phyloP scores from a whole-genome alignment of 371 early-diverging fungal species.

The Mucor irregularis region DNA sequence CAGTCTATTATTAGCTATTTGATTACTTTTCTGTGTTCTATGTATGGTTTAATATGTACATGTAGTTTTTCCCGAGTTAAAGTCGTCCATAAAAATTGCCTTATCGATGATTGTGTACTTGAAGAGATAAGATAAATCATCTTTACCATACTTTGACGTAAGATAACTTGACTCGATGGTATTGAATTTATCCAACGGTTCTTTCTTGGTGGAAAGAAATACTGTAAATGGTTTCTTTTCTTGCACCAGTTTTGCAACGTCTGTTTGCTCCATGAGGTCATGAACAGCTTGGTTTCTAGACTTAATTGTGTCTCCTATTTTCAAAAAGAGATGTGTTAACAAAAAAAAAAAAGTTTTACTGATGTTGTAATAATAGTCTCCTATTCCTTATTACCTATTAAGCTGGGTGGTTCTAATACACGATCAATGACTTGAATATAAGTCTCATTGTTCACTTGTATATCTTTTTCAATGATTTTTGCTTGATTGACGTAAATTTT shows the following conservation, averaged over 20 bases:
- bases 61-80: slow-evolving; percentile 26
- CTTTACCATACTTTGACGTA: slow-evolving; percentile 31
- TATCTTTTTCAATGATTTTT: slow-evolving; percentile 38
- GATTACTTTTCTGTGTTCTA: no score
- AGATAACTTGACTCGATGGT: slow-evolving; percentile 43
- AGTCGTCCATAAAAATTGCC: slow-evolving; percentile 22
- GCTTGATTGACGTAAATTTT: slow-evolving; percentile 40
- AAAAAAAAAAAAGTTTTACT: neutral
- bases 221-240: slow-evolving; percentile 50
- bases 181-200: slow-evolving; percentile 37
- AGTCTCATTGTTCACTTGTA: slow-evolving; percentile 36
- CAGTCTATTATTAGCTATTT: neutral
- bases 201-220: slow-evolving; percentile 32
- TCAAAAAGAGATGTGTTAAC: neutral
- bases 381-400: slow-evolving; percentile 33
- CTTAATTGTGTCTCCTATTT: slow-evolving; percentile 18
- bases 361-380: neutral
- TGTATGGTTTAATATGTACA: slow-evolving; percentile 4
- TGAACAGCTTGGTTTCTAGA: slow-evolving; percentile 9
- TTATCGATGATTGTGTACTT: slow-evolving; percentile 25
- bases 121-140: slow-evolving; percentile 31
- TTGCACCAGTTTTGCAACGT: slow-evolving; percentile 14
- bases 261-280: slow-evolving; percentile 13
- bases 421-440: slow-evolving; percentile 31
- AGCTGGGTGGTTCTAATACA: slow-evolving; percentile 26